Conservation (phyloP, 73 alveolate genomes). For the Urostyla sp. region DNA sequence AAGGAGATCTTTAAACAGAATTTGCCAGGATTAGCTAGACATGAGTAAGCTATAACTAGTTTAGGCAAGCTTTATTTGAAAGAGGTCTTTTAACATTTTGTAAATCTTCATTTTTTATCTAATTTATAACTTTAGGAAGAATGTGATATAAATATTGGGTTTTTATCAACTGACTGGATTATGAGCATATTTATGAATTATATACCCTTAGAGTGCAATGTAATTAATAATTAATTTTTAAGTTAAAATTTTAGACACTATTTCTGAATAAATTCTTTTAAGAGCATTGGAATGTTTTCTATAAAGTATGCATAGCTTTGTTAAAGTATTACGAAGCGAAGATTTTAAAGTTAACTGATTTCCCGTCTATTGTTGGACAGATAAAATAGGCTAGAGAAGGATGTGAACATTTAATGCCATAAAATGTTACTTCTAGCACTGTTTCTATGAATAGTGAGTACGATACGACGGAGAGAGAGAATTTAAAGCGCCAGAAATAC, state of each 20-base stretch:
- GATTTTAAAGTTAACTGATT: background rate
- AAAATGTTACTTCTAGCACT: background rate
- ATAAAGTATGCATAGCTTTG: constrained; percentile 19
- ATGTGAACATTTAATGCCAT: constrained; percentile 26
- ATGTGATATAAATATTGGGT: constrained; percentile 9
- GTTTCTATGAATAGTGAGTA: background rate
- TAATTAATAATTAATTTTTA: background rate
- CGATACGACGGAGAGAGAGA: constrained; percentile 6
- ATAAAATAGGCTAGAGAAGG: constrained; percentile 46
- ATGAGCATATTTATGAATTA: constrained; percentile 10
- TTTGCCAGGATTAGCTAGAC: constrained; percentile 31
- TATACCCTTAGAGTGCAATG: constrained; percentile 26
- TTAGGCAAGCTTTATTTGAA: background rate
- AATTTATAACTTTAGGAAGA: constrained; percentile 21
- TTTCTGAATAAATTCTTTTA: constrained; percentile 20
- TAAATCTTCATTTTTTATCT: background rate
- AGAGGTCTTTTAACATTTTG: constrained; percentile 20
- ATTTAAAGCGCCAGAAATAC: background rate
- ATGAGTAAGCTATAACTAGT: constrained; percentile 11
- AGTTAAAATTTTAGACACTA: constrained; percentile 12
- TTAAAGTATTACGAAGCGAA: constrained; percentile 6
- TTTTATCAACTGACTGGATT: constrained; percentile 51
- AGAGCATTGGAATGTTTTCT: constrained; percentile 24
- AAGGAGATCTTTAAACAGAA: constrained; percentile 59
- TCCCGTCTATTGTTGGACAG: constrained; percentile 16